Percentiles rank a stretch among this genome's conserved stretches.
Evolutionary conservation across 352 stramenopile genomes (phyloP).

Genomic region (Globisporangium acanthophoron): DNA sequence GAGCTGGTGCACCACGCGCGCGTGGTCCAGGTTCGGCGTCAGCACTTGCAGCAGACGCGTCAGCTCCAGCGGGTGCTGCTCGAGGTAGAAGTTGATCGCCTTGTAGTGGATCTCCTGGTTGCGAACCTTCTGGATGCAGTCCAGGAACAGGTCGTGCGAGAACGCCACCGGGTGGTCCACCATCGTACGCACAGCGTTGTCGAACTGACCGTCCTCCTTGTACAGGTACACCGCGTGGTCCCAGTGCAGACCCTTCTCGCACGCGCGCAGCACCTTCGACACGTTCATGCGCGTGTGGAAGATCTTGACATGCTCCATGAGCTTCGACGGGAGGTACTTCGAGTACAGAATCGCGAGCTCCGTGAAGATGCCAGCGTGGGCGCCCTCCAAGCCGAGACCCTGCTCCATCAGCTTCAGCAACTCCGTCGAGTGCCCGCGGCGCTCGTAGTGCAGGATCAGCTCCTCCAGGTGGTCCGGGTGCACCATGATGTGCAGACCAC

Average conservation of each 20-base stretch:
- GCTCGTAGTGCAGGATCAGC: constrained; percentile 98
- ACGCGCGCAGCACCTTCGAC: constrained; percentile 96
- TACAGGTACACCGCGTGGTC: constrained; percentile 98
- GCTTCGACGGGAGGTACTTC: constrained; percentile 98
- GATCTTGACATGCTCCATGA: constrained; percentile 99
- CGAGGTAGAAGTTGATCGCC: constrained; percentile 98
- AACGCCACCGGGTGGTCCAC: constrained; percentile 97
- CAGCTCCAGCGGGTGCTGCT: constrained; percentile 96
- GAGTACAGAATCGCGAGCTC: constrained; percentile 99
- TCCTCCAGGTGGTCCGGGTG: constrained; percentile 99
- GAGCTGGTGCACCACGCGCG: constrained; percentile 97
- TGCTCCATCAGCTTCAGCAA: constrained; percentile 98
- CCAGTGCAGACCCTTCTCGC: constrained; percentile 98
- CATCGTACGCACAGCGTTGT: constrained; percentile 99
- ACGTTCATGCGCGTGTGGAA: constrained; percentile 99
- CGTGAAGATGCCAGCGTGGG: constrained; percentile 99
- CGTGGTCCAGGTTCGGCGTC: constrained; percentile 98
- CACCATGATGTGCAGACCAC: constrained; percentile 99
- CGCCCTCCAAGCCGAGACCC: constrained; percentile 97
- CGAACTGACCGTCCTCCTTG: constrained; percentile 99
- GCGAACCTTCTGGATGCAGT: constrained; percentile 98
- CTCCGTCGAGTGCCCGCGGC: constrained; percentile 94
- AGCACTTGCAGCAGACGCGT: constrained; percentile 97
- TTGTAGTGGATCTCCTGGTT: constrained; percentile 99
- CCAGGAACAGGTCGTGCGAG: constrained; percentile 98